Conservation (phyloP, 768 basidiomycete genomes). For the Pleurotus djamor region DNA sequence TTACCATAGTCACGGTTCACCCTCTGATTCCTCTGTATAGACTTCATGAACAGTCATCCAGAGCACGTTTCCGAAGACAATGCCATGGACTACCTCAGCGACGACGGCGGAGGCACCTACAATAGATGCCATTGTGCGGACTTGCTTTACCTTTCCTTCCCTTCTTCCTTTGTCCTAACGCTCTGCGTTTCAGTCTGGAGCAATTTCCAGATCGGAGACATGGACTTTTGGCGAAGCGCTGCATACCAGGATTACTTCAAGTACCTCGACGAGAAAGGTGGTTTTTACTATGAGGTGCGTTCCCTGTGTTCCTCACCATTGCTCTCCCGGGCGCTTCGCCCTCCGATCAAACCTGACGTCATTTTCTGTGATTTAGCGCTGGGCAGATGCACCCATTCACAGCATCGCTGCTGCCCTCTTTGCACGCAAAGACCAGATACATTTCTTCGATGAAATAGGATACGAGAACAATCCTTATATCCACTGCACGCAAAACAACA, state of each 20-base stretch:
- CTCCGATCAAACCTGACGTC: background rate
- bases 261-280: conserved; percentile 56
- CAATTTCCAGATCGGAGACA: conserved; percentile 71
- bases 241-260: conserved; percentile 69
- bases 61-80: conserved; percentile 59
- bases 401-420: conserved; percentile 66
- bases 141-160: background rate
- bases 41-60: conserved; percentile 53
- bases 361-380: conserved; percentile 36
- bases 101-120: conserved; percentile 54
- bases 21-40: conserved; percentile 23
- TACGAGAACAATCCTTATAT: conserved; percentile 77
- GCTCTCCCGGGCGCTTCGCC: background rate
- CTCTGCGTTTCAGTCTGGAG: conserved; percentile 4
- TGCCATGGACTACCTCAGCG: conserved; percentile 52
- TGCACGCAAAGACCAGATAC: conserved; percentile 54
- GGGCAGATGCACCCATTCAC: conserved; percentile 68
- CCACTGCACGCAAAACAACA: conserved; percentile 54
- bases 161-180: background rate
- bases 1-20: conserved; percentile 7
- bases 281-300: conserved; percentile 69
- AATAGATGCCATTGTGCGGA: conserved; percentile 71
- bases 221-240: conserved; percentile 63
- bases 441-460: conserved; percentile 77
- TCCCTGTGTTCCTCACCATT: background rate